Base-by-base conservation (phyloP, 2,329 filamentous ascomycete species). In the Stenocarpella maydis region DNA sequence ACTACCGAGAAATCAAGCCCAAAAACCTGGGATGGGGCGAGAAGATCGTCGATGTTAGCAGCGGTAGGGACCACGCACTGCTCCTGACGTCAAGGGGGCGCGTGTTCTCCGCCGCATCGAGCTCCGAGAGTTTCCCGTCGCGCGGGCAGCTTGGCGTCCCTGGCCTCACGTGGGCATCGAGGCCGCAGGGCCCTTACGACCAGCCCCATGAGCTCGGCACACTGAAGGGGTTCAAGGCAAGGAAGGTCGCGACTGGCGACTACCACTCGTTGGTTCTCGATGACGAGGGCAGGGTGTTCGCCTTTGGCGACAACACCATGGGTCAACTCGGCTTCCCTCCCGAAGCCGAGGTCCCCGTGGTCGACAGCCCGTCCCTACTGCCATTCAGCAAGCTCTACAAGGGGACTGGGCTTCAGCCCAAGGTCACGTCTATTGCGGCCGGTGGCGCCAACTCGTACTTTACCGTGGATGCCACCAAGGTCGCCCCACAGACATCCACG, bases 321-420 rank as follows among this genome's bases (percentile, higher is more conserved):
- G 96, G 96, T n/a, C 96, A 98, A 79, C 86, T 98, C 4, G 95
- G 95, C n/a, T 90, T 95, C 74, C 89, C 93, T 63, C 88, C 87
- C 65, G 89, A 89, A 60, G 78, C 86, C 0, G 87, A 91, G 34
- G 83, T 88, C 19, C 84, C 88, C 9, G 87, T 82, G 69, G 83
- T 92, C 28, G 92, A 95, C 73, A 85, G 86, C 0, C 94, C 96
- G 0, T 88, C 90, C 4, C 85, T 90, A 7, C 78, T 98, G 2
- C 87, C 92, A 1, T 86, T 93, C 47, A 87, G 88, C 71, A 88
- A 87, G 71, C 88, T 97, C 7, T 98, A 98, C 78, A 83, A 85
- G 53, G 89, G 88, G 61, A 89, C 88, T 6, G 86, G 84, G 2
- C 85, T 90, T 67, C 77, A 86, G 31, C 87, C 92, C 2, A 87